These are phyloP conservation scores for Colletotrichum sp. DNA, from an alignment of 2,329 filamentous ascomycete species.

Conservation along the genomic window DNA sequence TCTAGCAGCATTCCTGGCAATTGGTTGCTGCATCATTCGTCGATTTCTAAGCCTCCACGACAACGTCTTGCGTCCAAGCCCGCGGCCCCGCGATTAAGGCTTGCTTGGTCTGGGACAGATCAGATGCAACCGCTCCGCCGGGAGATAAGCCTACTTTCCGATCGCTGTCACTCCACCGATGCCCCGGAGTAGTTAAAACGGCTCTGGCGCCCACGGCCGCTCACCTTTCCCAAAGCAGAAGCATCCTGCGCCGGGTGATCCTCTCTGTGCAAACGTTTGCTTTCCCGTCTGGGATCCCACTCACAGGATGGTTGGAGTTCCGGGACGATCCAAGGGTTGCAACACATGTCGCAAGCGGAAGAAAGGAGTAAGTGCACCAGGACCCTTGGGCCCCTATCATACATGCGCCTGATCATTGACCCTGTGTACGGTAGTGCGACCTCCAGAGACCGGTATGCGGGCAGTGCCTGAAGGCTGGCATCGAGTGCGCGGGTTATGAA, in stretches of 20 bases:
- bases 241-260: not conserved
- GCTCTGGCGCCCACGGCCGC: not conserved
- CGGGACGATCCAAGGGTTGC: slow-evolving; percentile 25
- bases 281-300: not conserved
- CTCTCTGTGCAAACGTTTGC: not conserved
- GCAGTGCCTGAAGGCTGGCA: slow-evolving; percentile 20
- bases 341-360: slow-evolving; percentile 24
- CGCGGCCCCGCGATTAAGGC: not conserved
- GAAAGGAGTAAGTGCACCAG: slow-evolving; percentile 22
- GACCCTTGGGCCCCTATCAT: not conserved
- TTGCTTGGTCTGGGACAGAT: not conserved
- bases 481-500: slow-evolving; percentile 22
- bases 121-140: not conserved
- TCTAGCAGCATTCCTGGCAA: not conserved
- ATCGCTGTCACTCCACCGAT: not conserved
- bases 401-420: not conserved
- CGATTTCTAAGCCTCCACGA: not conserved
- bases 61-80: not conserved
- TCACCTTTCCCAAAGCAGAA: slow-evolving; percentile 2
- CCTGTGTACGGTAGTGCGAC: slow-evolving; percentile 18
- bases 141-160: not conserved
- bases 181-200: not conserved
- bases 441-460: slow-evolving; percentile 22
- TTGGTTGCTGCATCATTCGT: not conserved
- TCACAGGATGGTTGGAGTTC: slow-evolving; percentile 23